A percentile compares a stretch with the other conserved stretches of the same genome.
These are phyloP conservation scores for Hypoxylon subgilvum DNA, from an alignment of 495 filamentous ascomycete species.

Conservation along the genomic window DNA sequence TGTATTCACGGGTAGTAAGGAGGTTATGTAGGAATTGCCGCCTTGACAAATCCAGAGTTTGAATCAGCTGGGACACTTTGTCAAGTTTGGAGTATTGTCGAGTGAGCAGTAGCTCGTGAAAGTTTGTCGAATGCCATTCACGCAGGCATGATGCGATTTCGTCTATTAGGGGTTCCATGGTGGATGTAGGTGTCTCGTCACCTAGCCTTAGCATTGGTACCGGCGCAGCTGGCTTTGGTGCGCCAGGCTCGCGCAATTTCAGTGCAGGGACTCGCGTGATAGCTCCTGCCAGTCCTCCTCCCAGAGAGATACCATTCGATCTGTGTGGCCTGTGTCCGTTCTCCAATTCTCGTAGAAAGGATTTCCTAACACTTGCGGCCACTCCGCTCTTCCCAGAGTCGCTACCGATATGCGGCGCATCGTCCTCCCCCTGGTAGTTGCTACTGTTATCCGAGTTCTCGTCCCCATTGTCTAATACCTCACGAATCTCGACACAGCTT, in stretches of 20 bases:
- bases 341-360: slow-evolving; percentile 22
- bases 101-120: slow-evolving; percentile 88
- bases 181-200: slow-evolving; percentile 89
- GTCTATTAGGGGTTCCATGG: slow-evolving; percentile 89
- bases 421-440: slow-evolving; percentile 37
- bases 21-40: slow-evolving; percentile 93
- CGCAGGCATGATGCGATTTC: slow-evolving; percentile 95
- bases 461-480: slow-evolving; percentile 70
- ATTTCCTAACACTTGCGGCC: slow-evolving; percentile 42
- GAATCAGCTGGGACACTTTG: slow-evolving; percentile 77
- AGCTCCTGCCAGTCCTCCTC: slow-evolving; percentile 3
- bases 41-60: slow-evolving; percentile 78
- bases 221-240: slow-evolving; percentile 82
- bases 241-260: slow-evolving; percentile 59
- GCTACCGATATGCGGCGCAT: slow-evolving; percentile 41
- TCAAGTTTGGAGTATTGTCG: slow-evolving; percentile 81
- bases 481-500: slow-evolving; percentile 82
- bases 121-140: slow-evolving; percentile 97
- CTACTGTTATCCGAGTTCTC: slow-evolving; percentile 52
- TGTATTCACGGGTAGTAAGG: slow-evolving; percentile 82
- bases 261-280: slow-evolving; percentile 9
- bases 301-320: slow-evolving; percentile 37
- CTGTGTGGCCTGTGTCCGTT: slow-evolving; percentile 30
- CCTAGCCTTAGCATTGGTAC: slow-evolving; percentile 98
- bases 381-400: slow-evolving; percentile 57